Conservation (phyloP, 768 basidiomycete species). For the Coprinellus micaceus region DNA sequence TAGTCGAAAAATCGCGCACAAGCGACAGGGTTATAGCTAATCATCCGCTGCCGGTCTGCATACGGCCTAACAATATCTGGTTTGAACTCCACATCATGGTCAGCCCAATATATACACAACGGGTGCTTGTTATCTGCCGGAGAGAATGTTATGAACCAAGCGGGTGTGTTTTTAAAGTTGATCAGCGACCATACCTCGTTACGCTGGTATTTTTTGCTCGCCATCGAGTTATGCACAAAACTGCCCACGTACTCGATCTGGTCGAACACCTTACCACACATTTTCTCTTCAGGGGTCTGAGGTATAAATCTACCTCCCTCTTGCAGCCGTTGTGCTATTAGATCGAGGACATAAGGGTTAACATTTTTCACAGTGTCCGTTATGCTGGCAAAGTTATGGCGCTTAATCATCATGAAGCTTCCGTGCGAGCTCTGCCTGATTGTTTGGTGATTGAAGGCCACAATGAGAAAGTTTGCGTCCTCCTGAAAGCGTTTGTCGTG, state of each 20-base stretch:
- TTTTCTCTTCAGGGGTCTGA: not conserved
- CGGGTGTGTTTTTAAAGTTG: slow-evolving; percentile 21
- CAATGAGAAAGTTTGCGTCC: slow-evolving; percentile 32
- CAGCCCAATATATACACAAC: slow-evolving; percentile 28
- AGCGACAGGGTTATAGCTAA: slow-evolving; percentile 5
- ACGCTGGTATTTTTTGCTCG: not conserved
- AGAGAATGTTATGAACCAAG: slow-evolving; percentile 34
- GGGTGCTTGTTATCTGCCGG: slow-evolving; percentile 31
- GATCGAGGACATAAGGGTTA: slow-evolving; percentile 17
- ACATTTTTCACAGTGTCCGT: too few species aligned
- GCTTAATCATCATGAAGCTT: slow-evolving; percentile 26
- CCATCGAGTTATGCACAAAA: not conserved
- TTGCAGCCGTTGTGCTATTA: slow-evolving; percentile 17
- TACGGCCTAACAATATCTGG: slow-evolving; percentile 10
- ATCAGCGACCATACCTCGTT: not conserved
- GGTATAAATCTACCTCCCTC: not conserved
- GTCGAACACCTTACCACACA: not conserved
- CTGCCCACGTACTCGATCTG: not conserved
- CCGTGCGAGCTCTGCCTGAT: slow-evolving; percentile 23
- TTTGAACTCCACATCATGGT: slow-evolving; percentile 17
- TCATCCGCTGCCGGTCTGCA: not conserved
- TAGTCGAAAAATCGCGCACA: slow-evolving; percentile 30
- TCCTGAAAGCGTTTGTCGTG: slow-evolving; percentile 38
- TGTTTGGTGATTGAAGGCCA: slow-evolving; percentile 37
- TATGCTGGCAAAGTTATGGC: slow-evolving; percentile 25